Evolutionary conservation across 2,329 filamentous ascomycete genomes (phyloP), one percentile per base, ranked within the genome.

Genomic region (Aspergillus uvarum): DNA sequence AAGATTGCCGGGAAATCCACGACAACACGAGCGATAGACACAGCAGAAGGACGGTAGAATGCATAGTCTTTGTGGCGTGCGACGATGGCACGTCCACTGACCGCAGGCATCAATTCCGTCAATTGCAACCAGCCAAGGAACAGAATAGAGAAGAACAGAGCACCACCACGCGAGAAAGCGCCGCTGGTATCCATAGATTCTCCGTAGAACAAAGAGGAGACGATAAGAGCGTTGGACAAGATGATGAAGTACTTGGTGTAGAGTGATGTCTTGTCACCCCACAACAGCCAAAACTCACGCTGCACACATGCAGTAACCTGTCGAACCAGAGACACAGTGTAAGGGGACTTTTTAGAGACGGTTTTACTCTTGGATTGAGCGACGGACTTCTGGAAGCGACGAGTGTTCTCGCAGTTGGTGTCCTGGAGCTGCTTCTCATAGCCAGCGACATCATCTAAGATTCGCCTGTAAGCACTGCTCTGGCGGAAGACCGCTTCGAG

Each of bases 171-270:
- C 5, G 82, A 78, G 72, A 89, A 90, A 12, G 86, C 84, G 38
- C 87, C 87, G 47, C 77, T 80, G 1, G 86, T 88, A 66, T 84
- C 80, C 5, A 82, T 68, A 0, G 84, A 77, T 69, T 87, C 80
- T 12, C 85, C 90, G 68, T 92, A 91, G 76, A 95, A 95, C 19
- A 95, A 80, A 2, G 88, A 91, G 1, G 90, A 89, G 56, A 93
- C 87, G 62, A 96, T 90, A 10, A 96, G 81, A 58, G 77, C 84
- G 72, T 91, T 90, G 59, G 88, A 83, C 59, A 94, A 76, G 67
- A 92, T 90, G 71, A 92, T 91, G 75, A 92, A 89, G 60, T 89
- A 82, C 66, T 94, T 95, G 47, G 90, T 94, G 73, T 87, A 88
- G 1, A 95, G 81, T 0, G 89, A 89, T 0, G 87, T 87, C 61